Conservation (phyloP, 2,329 filamentous ascomycete species). For the Aspergillus nomiae region DNA sequence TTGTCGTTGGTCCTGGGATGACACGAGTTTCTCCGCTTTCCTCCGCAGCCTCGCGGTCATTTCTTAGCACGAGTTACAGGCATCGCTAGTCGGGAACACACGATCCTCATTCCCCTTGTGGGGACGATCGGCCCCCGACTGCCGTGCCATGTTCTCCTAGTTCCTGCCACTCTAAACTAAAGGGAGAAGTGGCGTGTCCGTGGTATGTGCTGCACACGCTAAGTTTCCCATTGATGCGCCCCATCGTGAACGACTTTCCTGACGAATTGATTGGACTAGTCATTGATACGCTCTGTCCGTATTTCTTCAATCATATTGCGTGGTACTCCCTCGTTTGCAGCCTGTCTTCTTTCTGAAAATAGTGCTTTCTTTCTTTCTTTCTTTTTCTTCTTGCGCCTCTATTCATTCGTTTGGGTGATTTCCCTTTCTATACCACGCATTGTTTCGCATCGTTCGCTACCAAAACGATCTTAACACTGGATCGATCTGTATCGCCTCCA, state of each 20-base stretch:
- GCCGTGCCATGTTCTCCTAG: constrained; percentile 22
- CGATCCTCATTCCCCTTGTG: constrained; percentile 27
- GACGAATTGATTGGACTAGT: constrained; percentile 10
- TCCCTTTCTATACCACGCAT: constrained; percentile 4
- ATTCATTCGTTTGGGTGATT: constrained; percentile 7
- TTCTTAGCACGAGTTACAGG: constrained; percentile 21
- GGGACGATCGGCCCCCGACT: constrained; percentile 28
- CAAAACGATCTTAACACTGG: not conserved
- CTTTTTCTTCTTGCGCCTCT: constrained; percentile 9
- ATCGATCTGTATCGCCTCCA: not conserved
- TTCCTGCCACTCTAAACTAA: constrained; percentile 16
- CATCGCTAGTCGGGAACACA: constrained; percentile 17
- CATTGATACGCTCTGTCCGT: constrained; percentile 12
- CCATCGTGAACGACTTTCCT: constrained; percentile 14
- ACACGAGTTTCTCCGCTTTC: constrained; percentile 16
- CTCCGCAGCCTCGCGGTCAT: constrained; percentile 10
- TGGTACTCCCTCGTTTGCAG: constrained; percentile 8
- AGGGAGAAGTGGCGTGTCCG: constrained; percentile 21
- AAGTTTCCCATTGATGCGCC: constrained; percentile 11
- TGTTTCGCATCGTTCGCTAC: constrained; percentile 1
- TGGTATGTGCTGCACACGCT: constrained; percentile 11
- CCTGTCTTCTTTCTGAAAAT: constrained; percentile 18
- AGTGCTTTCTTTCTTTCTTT: constrained; percentile 16
- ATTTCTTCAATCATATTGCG: constrained; percentile 6
- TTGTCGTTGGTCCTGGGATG: constrained; percentile 3